These are phyloP conservation scores for Citrus australasica DNA, from an alignment of 345 rosid genomes.

Conservation along the genomic window DNA sequence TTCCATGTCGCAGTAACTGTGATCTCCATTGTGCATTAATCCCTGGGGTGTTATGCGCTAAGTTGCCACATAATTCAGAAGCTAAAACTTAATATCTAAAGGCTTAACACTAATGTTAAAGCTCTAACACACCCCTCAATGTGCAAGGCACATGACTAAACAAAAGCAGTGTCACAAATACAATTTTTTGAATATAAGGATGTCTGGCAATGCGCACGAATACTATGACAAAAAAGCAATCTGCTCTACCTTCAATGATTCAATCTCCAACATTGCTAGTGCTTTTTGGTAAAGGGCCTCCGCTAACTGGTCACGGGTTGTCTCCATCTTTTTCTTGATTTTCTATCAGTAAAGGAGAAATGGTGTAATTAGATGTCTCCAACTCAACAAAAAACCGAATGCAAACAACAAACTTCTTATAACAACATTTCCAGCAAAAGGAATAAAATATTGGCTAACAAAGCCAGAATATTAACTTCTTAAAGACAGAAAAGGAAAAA, in stretches of 20 bases:
- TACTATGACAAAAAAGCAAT: not conserved
- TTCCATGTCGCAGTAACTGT: too few relatives aligned
- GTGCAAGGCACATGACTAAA: not conserved
- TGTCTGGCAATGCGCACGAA: not conserved
- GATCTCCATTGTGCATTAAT: not conserved
- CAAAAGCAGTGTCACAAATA: not conserved
- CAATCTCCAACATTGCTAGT: slow-evolving; percentile 63
- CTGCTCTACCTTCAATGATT: slow-evolving; percentile 48
- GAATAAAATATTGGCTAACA: not conserved
- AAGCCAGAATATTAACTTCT: not conserved
- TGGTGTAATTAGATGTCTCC: not conserved
- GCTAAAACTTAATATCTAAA: not conserved
- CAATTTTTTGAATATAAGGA: not conserved
- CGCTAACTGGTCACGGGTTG: slow-evolving; percentile 73
- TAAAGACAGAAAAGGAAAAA: not conserved
- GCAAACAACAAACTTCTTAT: not conserved
- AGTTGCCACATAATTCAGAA: not conserved
- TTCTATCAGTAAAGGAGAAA: slow-evolving; percentile 31
- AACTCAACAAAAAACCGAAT: not conserved
- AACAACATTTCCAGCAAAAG: not conserved
- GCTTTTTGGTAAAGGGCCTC: slow-evolving; percentile 93
- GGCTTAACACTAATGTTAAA: not conserved
- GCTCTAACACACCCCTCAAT: not conserved
- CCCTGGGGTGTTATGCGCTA: not conserved
- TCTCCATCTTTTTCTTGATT: slow-evolving; percentile 78